These are phyloP conservation scores for Sextonia rubra DNA, from an alignment of 164 flowering plant species.

Conservation along the genomic window DNA sequence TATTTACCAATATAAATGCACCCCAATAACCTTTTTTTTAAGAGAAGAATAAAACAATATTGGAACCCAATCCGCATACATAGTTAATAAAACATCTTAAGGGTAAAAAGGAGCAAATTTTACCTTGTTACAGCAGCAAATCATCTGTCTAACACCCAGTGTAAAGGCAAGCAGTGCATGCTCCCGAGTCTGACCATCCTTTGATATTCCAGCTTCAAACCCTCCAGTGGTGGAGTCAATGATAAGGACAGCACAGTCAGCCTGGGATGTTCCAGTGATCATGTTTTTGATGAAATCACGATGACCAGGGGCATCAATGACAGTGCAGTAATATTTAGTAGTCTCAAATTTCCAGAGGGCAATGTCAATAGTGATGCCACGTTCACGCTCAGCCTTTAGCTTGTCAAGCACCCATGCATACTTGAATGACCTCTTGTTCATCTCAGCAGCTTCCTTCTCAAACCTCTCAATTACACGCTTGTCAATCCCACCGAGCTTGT, in stretches of 20 bases:
- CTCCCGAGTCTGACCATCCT: conserved; percentile 31
- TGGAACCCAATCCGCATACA: too few species aligned
- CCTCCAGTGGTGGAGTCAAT: conserved; percentile 30
- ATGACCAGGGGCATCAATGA: conserved; percentile 28
- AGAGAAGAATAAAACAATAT: too few species aligned
- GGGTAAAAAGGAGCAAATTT: neutral
- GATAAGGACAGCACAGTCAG: conserved; percentile 26
- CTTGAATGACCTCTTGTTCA: conserved; percentile 29
- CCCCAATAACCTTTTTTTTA: too few species aligned
- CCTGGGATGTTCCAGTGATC: conserved; percentile 30
- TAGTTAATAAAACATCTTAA: neutral
- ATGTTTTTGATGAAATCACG: conserved; percentile 27
- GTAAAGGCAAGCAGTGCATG: conserved; percentile 27
- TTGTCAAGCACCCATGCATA: conserved; percentile 48
- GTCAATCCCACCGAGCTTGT: conserved; percentile 38
- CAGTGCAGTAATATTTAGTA: conserved; percentile 26
- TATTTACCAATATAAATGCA: too few species aligned
- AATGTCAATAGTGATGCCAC: conserved; percentile 28
- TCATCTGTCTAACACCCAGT: conserved; percentile 25
- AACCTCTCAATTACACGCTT: conserved; percentile 30
- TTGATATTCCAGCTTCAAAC: conserved; percentile 27
- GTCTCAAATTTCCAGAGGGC: conserved; percentile 28
- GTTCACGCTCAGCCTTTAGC: conserved; percentile 29
- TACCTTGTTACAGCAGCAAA: conserved; percentile 17
- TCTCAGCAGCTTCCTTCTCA: conserved; percentile 28